Percentiles rank a stretch among this genome's conserved stretches.
These are phyloP conservation scores for Hymenoscyphus fraxineus DNA, from an alignment of 2,329 filamentous ascomycete species.

Conservation along the genomic window DNA sequence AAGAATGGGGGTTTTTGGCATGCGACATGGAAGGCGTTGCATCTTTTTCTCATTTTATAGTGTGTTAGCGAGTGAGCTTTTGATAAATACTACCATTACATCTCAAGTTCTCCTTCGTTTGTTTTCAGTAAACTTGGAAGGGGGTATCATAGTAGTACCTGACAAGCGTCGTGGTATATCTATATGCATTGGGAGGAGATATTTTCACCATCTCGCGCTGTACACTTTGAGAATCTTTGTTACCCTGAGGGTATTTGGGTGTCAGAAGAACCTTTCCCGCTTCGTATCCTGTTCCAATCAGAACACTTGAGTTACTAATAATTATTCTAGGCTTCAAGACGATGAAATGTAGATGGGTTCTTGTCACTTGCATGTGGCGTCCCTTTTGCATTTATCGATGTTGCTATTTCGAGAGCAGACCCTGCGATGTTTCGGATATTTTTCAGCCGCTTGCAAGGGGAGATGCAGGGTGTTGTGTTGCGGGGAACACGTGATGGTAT, in stretches of 20 bases:
- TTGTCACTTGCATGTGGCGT: constrained; percentile 1
- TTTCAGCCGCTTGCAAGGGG: not conserved
- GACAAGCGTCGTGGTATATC: no score
- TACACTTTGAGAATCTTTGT: no score
- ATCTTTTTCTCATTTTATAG: not conserved
- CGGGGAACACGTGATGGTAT: not conserved
- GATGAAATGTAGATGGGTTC: not conserved
- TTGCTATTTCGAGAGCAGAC: not conserved
- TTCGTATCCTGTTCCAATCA: not conserved
- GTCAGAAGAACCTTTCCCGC: not conserved
- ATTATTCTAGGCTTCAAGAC: not conserved
- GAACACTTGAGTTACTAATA: no score
- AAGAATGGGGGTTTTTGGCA: not conserved
- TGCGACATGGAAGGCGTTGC: not conserved
- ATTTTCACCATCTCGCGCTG: no score
- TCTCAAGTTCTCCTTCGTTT: no score
- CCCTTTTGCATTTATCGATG: not conserved
- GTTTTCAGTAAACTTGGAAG: no score
- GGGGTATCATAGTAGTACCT: no score
- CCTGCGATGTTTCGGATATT: not conserved
- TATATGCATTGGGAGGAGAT: no score
- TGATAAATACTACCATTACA: not conserved
- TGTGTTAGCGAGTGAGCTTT: not conserved
- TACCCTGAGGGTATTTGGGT: no score
- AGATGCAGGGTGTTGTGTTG: not conserved